Evolutionary conservation across 73 alveolate species (phyloP).

Genomic region (Breviolum minutum): DNA sequence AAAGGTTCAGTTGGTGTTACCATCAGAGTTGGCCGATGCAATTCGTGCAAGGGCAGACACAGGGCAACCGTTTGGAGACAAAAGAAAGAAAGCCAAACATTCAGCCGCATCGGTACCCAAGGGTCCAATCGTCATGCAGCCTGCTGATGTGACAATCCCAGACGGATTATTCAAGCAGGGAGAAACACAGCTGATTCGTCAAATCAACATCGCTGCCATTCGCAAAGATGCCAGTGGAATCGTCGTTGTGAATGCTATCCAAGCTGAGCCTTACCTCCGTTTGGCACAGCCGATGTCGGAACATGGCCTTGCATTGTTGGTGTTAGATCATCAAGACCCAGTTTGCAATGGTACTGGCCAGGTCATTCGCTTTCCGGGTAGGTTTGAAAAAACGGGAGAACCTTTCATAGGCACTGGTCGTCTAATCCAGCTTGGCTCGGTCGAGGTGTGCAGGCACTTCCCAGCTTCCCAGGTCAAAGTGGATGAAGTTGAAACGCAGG

Average conservation of each 20-base stretch:
- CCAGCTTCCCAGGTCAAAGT: background rate
- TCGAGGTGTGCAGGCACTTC: background rate
- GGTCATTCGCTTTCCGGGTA: background rate
- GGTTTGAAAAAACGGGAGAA: background rate
- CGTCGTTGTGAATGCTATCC: background rate
- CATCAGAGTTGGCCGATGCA: background rate
- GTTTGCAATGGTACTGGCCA: background rate
- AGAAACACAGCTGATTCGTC: background rate
- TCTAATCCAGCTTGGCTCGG: background rate
- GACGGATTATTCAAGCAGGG: background rate
- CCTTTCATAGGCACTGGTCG: background rate
- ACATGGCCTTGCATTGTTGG: background rate
- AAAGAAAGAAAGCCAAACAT: background rate
- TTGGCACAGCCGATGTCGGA: background rate
- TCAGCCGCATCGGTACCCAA: too few relatives aligned
- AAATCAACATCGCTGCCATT: background rate
- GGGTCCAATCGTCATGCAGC: background rate
- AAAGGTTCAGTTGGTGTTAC: background rate
- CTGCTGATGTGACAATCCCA: background rate
- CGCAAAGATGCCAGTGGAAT: background rate
- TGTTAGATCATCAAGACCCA: background rate
- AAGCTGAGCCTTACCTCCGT: background rate
- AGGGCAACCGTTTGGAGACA: background rate
- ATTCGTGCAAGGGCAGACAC: background rate
- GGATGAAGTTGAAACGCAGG: background rate